phyloP scores from a whole-genome alignment of 139 green algal species.

The Tetradesmus lagerheimii region DNA sequence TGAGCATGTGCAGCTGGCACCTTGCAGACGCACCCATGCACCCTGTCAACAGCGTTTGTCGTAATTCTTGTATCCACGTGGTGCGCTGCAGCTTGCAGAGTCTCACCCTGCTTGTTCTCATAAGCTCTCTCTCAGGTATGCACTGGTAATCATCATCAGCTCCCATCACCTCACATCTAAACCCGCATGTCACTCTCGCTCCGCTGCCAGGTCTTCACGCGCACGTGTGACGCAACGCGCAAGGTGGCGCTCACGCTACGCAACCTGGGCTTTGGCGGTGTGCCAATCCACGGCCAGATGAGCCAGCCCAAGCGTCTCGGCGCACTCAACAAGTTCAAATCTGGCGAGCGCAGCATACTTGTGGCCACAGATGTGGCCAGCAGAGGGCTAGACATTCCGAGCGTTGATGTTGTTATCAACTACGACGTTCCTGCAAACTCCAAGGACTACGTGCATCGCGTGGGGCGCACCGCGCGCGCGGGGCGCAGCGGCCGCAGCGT shows the following conservation, averaged over 20 bases:
- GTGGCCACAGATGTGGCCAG: constrained; percentile 93
- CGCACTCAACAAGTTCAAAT: constrained; percentile 99
- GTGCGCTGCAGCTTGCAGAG: too few relatives aligned
- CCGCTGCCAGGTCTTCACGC: constrained; percentile 89
- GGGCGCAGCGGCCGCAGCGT: constrained; percentile 92
- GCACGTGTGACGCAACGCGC: constrained; percentile 95
- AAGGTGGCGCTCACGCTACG: constrained; percentile 93
- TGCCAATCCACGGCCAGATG: constrained; percentile 99
- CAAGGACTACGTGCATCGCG: constrained; percentile 97
- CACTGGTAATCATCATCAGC: too few relatives aligned
- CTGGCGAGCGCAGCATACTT: constrained; percentile 70
- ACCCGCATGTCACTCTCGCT: too few relatives aligned
- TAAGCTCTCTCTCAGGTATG: too few relatives aligned
- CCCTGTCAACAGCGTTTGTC: too few relatives aligned
- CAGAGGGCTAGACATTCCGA: constrained; percentile 95
- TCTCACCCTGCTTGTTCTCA: too few relatives aligned
- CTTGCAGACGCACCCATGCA: too few relatives aligned
- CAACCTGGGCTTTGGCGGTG: constrained; percentile 95
- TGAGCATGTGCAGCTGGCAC: background rate
- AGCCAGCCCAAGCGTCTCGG: constrained; percentile 96
- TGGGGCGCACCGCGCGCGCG: constrained; percentile 96
- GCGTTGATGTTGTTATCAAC: constrained; percentile 97
- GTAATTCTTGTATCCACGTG: too few relatives aligned
- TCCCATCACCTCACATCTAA: too few relatives aligned
- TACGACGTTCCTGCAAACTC: constrained; percentile 96